Percentiles rank a stretch among this genome's conserved stretches.
Evolutionary conservation across 768 basidiomycete species (phyloP).

Genomic region (Sporobolomyces pararoseus): DNA sequence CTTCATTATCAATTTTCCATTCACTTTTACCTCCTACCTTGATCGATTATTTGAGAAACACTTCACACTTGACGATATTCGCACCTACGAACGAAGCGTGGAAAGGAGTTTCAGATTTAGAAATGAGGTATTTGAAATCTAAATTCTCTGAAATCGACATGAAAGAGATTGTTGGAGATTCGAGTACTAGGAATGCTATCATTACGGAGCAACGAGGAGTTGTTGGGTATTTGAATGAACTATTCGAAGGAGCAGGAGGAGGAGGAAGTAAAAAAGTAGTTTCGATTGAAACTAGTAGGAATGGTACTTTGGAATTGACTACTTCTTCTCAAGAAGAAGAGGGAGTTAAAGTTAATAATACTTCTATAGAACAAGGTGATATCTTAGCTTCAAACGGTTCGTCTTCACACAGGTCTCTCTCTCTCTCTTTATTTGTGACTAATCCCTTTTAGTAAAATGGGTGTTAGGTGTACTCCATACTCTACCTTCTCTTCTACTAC

Average conservation of each 20-base stretch:
- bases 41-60: constrained; percentile 55
- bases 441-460: too few species aligned
- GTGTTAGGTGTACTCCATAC: constrained; percentile 72
- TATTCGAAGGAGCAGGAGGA: constrained; percentile 22
- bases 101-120: constrained; percentile 67
- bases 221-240: constrained; percentile 50
- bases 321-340: constrained; percentile 52
- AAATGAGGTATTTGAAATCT: constrained; percentile 80
- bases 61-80: constrained; percentile 76
- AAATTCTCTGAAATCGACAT: constrained; percentile 79
- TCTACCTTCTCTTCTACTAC: constrained; percentile 74
- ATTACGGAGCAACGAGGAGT: constrained; percentile 9
- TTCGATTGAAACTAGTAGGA: constrained; percentile 46
- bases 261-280: constrained; percentile 22
- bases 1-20: constrained; percentile 68
- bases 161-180: constrained; percentile 70
- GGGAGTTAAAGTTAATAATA: constrained; percentile 51
- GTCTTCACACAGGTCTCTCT: constrained; percentile 16
- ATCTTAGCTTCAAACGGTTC: constrained; percentile 81
- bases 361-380: constrained; percentile 67
- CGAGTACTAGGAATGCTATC: constrained; percentile 56
- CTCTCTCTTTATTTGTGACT: background rate
- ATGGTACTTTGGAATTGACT: constrained; percentile 65
- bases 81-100: constrained; percentile 82
- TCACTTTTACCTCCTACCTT: constrained; percentile 62